Conservation (phyloP, 257 asterid species). For the Mitragyna speciosa region DNA sequence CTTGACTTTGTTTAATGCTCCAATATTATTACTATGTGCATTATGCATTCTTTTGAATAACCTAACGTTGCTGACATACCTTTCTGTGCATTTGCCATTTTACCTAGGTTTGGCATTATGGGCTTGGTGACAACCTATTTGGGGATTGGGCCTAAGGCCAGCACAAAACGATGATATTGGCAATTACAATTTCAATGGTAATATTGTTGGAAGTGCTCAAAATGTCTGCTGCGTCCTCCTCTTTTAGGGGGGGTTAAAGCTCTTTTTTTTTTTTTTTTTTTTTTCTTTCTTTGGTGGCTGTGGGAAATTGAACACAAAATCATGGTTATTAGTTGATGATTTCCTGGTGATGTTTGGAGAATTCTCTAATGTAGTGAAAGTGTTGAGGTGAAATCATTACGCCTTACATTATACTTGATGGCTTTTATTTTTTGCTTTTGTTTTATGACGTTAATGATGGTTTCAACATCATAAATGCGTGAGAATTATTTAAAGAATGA, state of each 20-base stretch:
- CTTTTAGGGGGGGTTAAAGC: not conserved
- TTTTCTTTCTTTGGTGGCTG: not conserved
- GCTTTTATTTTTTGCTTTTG: not conserved
- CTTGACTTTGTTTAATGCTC: not conserved
- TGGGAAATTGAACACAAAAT: not conserved
- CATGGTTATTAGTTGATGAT: not conserved
- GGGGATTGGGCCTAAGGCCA: slow-evolving; percentile 65
- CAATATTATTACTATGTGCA: not conserved
- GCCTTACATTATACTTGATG: not conserved
- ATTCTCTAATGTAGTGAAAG: not conserved
- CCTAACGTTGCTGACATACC: slow-evolving; percentile 3
- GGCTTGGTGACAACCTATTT: slow-evolving; percentile 77
- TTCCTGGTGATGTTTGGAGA: no score
- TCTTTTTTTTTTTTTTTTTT: not conserved
- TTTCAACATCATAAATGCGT: not conserved
- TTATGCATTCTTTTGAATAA: not conserved
- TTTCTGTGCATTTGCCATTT: not conserved
- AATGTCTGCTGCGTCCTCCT: no score
- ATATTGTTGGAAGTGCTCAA: not conserved
- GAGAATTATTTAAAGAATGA: not conserved
- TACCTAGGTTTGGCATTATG: slow-evolving; percentile 75
- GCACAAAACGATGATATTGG: slow-evolving; percentile 26
- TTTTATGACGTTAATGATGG: not conserved
- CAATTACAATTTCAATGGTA: not conserved
- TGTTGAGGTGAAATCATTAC: not conserved